Percentiles rank a stretch among this genome's conserved stretches.
Conservation (phyloP, 352 stramenopile genomes). For the Lagenidium giganteum region DNA sequence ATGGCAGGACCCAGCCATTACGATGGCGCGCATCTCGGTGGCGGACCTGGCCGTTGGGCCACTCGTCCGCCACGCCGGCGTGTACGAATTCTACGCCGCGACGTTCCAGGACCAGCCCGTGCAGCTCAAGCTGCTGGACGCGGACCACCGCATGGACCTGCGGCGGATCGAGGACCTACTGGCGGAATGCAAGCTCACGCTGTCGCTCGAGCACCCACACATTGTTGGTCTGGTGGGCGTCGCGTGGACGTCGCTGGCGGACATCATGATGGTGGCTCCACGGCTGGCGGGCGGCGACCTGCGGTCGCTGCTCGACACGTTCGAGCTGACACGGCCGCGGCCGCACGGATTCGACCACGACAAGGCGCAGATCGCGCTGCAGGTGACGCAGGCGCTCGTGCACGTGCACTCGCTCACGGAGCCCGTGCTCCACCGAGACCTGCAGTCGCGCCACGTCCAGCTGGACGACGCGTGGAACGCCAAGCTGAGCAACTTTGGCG, state of each 20-base stretch:
- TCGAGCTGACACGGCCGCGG: not conserved
- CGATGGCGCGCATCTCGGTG: no score
- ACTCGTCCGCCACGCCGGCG: not conserved
- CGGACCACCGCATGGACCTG: conserved; percentile 1
- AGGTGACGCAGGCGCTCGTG: conserved; percentile 2
- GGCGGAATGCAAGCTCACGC: conserved; percentile 5
- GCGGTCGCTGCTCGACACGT: conserved; percentile 16
- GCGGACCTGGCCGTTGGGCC: no score
- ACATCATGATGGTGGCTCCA: conserved; percentile 12
- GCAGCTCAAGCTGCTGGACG: conserved; percentile 3
- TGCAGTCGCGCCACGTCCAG: not conserved
- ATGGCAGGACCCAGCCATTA: no score
- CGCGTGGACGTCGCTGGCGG: conserved; percentile 12
- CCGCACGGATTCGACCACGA: conserved; percentile 11
- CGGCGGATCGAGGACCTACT: conserved; percentile 1
- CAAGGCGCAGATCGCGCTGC: conserved; percentile 14
- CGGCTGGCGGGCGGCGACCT: conserved; percentile 29
- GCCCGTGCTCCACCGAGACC: not conserved
- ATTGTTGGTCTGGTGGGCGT: conserved; percentile 18
- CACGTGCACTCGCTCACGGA: conserved; percentile 3
- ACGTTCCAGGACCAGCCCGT: conserved; percentile 1
- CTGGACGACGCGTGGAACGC: conserved; percentile 28
- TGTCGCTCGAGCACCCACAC: conserved; percentile 11
- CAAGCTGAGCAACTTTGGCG: conserved; percentile 34
- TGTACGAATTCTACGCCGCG: conserved; percentile 1